A percentile compares a stretch with the other conserved stretches of the same genome.
Conservation (phyloP, 2,329 filamentous ascomycete genomes). For the Colletotrichum sidae region DNA sequence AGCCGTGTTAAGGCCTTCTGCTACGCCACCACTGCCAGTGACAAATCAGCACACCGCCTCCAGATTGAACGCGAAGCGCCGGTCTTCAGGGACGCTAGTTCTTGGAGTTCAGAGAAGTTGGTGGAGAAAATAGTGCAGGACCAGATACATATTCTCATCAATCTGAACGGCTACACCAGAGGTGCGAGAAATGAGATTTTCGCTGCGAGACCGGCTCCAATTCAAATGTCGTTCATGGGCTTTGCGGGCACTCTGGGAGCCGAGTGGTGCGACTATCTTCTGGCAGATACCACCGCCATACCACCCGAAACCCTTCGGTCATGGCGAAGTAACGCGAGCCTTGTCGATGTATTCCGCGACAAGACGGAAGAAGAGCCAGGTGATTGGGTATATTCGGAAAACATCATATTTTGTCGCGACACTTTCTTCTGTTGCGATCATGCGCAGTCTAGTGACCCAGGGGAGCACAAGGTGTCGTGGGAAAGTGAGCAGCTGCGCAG, state of each 20-base stretch:
- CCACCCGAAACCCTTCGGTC: constrained; percentile 85
- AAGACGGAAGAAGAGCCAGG: constrained; percentile 77
- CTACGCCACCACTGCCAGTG: constrained; percentile 93
- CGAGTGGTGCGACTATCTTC: constrained; percentile 98
- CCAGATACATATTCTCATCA: constrained; percentile 93
- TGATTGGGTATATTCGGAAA: constrained; percentile 96
- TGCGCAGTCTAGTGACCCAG: constrained; percentile 84
- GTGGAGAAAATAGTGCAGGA: constrained; percentile 89
- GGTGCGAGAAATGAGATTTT: constrained; percentile 98
- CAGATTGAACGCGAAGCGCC: constrained; percentile 95
- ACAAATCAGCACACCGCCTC: constrained; percentile 87
- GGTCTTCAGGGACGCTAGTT: constrained; percentile 88
- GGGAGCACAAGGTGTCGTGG: constrained; percentile 79
- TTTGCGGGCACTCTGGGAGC: constrained; percentile 96
- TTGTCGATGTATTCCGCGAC: constrained; percentile 76
- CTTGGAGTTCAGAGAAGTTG: constrained; percentile 85
- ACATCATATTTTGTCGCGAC: constrained; percentile 92
- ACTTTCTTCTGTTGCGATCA: constrained; percentile 99
- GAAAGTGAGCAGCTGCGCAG: constrained; percentile 82
- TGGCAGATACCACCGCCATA: constrained; percentile 89
- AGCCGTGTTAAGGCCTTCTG: constrained; percentile 85
- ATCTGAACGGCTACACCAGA: constrained; percentile 97
- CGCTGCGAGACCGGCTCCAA: constrained; percentile 90
- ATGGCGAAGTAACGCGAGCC: constrained; percentile 77
- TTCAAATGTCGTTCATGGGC: constrained; percentile 99